Evolutionary conservation across 169 alveolate genomes (phyloP).

Genomic region (Cyclospora cayetanensis): DNA sequence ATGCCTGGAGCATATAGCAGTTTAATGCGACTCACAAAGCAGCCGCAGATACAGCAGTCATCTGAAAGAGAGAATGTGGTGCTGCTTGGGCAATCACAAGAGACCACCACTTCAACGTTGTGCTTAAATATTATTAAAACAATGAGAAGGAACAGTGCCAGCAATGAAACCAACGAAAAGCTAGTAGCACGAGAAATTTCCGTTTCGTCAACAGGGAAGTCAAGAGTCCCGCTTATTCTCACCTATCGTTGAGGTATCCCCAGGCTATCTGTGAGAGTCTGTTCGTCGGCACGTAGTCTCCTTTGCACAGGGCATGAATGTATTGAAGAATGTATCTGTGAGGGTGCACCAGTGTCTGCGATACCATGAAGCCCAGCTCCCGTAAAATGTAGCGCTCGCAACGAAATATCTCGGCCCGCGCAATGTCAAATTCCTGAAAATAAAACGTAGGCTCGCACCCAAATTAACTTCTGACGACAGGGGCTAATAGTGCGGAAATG

Average conservation of each 20-base stretch:
- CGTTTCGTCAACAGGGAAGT: no score
- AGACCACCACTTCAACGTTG: no score
- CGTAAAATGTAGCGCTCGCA: conserved; percentile 88
- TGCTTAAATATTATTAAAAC: no score
- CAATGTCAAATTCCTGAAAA: conserved; percentile 63
- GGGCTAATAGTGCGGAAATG: not conserved
- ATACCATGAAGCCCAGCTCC: conserved; percentile 88
- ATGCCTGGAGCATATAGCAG: no score
- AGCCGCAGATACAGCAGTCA: no score
- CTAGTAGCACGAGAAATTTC: no score
- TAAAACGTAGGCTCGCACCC: no score
- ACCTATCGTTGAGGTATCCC: conserved; percentile 93
- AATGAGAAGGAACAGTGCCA: no score
- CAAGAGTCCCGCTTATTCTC: not conserved
- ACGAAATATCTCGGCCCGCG: conserved; percentile 83
- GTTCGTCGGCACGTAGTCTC: conserved; percentile 80
- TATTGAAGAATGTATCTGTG: conserved; percentile 88
- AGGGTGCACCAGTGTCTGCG: conserved; percentile 81
- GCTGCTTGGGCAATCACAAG: no score
- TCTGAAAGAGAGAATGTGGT: no score
- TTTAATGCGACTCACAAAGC: no score
- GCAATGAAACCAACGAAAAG: no score
- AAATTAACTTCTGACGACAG: not conserved
- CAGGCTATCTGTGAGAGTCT: conserved; percentile 90
- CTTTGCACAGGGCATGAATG: conserved; percentile 86